Evolutionary conservation across 2,329 filamentous ascomycete species (phyloP), one percentile per base, ranked within the genome.

Genomic region (Orbilia brochopaga): DNA sequence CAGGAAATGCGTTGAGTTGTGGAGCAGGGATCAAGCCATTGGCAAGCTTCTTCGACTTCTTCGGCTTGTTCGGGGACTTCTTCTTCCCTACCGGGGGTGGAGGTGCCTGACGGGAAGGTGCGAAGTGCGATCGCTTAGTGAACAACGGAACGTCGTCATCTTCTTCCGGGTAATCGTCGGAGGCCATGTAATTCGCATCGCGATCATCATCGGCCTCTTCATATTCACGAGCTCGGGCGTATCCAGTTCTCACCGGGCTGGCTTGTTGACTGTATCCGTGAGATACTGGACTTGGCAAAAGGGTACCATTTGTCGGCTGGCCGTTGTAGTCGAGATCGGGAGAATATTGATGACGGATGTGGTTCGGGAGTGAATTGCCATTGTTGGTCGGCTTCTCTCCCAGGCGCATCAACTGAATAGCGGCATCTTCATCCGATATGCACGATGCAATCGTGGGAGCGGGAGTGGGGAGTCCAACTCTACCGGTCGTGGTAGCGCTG

Each of bases 341-440:
- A 19, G 61, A 73, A 23, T 73, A 65, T 42, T 73, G 56, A 53
- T 73, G 60, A 21, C 69, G 55, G 15, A 66, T 21, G 15, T 66
- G 61, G 24, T 70, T 48, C 1, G 55, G 50, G n/a, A 50, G 54
- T 4, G 42, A 54, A 42, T 54, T 55, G 17, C 55, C 48, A 35
- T 66, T 61, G 35, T 69, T 60, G 6, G 75, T 74, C 32, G 75
- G 74, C 57, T 67, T 72, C 21, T 97, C 92, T 51, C 94, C 92
- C 61, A 99, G 85, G 76, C 93, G 90, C 88, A 99, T 97, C 77
- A 99, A 84, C 81, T 97, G 94, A 78, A 97, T 88, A 65, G 94
- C 94, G 73, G 97, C 94, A 80, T 99, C 94, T 80, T 99, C 94
- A 79, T 99, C 94, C 13, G 93, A 97, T 80, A 99, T 93, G 79